Evolutionary conservation across 768 basidiomycete genomes (phyloP), one percentile per base, ranked within the genome.

Genomic region (Suillus occidentalis): DNA sequence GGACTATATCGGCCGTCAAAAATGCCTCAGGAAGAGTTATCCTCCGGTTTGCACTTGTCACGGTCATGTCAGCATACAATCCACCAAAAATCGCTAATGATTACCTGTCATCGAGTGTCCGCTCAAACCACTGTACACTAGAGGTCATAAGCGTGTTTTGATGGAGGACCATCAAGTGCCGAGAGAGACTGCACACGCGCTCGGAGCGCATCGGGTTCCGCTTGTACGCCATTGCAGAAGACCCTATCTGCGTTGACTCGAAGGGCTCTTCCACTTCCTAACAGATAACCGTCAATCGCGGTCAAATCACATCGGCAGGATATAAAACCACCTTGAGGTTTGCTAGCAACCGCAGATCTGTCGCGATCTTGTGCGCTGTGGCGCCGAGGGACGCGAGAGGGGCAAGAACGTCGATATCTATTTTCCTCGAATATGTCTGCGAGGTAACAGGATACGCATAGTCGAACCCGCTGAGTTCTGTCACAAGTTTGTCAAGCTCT

Each of bases 191-290:
- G 84, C 97, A 99, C 53, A 97, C 91, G 47, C 97, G 91, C 79
- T 99, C 97, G 63, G 89, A 96, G 64, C 97, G 93, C 97, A 99
- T 99, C 8, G 97, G 97, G 78, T 99, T 99, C 63, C 97, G 87
- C 81, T 99, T 98, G 87, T 99, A 99, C 10, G 97, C 97, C 97
- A 99, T 99, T 1, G 95, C 95, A 0, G 91, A 94, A 12, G 91
- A 92, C 8, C 97, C 97, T 69, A 99, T 99, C 80, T 99, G 97
- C 22, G 97, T 97, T 61, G 95, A 92, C 78, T 99, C 97, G 77
- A 99, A 99, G 0, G 97, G 97, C 75, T 99, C 97, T 79, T 99
- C 97, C 53, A 99, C 84, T 87, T 99, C 97, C 89, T 92, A 60
- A 36, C n/a, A n/a, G 45, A 31, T 42, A 20, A 36, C 40, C 37